Evolutionary conservation across 805 yeast genomes (phyloP), one percentile per base, ranked within the genome.

Genomic region (Tetrapisispora phaffii): DNA sequence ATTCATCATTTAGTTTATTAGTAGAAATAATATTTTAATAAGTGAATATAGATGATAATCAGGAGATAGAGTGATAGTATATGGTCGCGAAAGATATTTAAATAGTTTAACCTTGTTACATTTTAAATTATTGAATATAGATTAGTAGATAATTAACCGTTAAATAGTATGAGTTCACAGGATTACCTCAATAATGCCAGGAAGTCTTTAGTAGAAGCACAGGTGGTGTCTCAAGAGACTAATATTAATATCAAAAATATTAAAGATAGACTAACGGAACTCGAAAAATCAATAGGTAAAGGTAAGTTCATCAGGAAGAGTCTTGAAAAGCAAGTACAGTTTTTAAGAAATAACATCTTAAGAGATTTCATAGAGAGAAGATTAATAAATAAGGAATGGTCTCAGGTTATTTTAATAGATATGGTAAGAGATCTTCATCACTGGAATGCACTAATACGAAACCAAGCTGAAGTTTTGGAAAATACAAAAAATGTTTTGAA

Each of bases 151-250:
- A 32, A 32, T 15, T 5, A 8, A 9, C 4, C 17, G 9, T 31
- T 21, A 13, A 10, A 29, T 4, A 12, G n/a, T n/a, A 41, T 41
- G 38, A 33, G 20, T 17, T 41, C 49, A 17, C 49, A 54, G 24
- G 50, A 49, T 20, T 73, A 77, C 74, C 62, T 68, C 7, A 50
- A 54, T 13, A 76, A 73, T 53, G 79, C 84, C 0, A 69, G 72
- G 38, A 62, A 58, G 45, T 70, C 73, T 20, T 66, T 79, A 31
- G 58, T 69, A 1, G 65, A 68, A 13, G 82, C 81, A 0, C 77
- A 74, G 44, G 63, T 66, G 8, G 54, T 74, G 4, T 78, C 85
- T 43, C 67, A 69, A n/a, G 69, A 67, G 29, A 80, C 82, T 17
- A 73, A 73, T 52, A 51, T 54, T 19, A 55, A 61, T 20, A 65